Evolutionary conservation across 2,329 filamentous ascomycete genomes (phyloP), one percentile per base, ranked within the genome.

Genomic region (Ophiostoma sp.): DNA sequence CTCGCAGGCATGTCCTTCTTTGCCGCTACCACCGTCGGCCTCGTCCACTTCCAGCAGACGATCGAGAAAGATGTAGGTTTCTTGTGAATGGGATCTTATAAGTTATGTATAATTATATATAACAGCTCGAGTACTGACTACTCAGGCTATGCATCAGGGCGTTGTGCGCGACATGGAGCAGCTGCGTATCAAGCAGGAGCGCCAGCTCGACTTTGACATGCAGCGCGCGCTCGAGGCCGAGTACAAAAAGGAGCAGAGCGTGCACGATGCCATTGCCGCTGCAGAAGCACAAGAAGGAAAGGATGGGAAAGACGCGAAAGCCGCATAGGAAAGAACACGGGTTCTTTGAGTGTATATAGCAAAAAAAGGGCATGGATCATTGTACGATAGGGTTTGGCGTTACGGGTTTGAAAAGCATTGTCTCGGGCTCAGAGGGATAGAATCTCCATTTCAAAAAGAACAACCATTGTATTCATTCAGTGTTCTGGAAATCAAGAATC

Each of bases 161-260:
- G 95, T 99, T 58, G 82, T 98, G 72, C 91, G 94, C 72, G 95
- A 99, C 76, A 90, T 97, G 83, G 94, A 98, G 76, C 92, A 96
- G 76, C 93, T 97, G 77, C 88, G 91, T 63, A 77, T 97, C 72
- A 97, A 97, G 80, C 85, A 87, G 73, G 95, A 99, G 78, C 89
- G 95, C 69, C 91, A 96, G 77, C 86, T 93, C 66, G 95, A 99
- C 76, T 99, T 99, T 75, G 93, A 98, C 72, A 87, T 96, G 85
- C 95, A 99, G 77, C 86, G 84, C 71, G 85, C 85, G 6, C 81
- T 99, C 64, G 93, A 98, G 79, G 86, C 89, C 74, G 91, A 99
- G 77, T 98, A 97, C 78, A 88, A 89, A 77, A 94, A 94, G 77
- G 83, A 93, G 44, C 95, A 99, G 80, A 90, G 82, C 4, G 93